Evolutionary conservation across 768 basidiomycete species (phyloP).

Genomic region (Coprinopsis cinerea): DNA sequence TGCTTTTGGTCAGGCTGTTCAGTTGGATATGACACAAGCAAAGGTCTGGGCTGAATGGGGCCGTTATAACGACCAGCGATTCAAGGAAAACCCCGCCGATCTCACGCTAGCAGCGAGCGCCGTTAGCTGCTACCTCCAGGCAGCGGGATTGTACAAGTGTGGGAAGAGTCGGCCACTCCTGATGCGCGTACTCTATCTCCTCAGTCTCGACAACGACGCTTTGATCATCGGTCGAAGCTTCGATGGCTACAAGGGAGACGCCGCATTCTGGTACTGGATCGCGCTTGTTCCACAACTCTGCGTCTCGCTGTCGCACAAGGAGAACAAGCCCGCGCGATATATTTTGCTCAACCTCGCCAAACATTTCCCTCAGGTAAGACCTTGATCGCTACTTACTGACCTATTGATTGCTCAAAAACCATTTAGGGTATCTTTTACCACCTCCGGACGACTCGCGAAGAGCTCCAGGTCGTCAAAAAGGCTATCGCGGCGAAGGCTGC

Average conservation of each 20-base stretch:
- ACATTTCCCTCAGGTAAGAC: conserved; percentile 81
- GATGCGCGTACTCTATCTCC: conserved; percentile 90
- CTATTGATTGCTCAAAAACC: conserved; percentile 10
- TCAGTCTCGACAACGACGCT: conserved; percentile 81
- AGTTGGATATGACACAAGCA: conserved; percentile 89
- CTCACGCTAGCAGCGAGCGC: conserved; percentile 80
- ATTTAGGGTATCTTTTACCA: conserved; percentile 90
- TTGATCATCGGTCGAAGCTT: conserved; percentile 76
- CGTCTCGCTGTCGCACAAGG: conserved; percentile 81
- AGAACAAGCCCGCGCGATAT: conserved; percentile 88
- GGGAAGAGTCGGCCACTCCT: conserved; percentile 89
- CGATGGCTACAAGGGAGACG: conserved; percentile 93
- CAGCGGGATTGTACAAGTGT: conserved; percentile 91
- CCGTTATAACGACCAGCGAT: conserved; percentile 86
- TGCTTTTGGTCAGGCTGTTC: conserved; percentile 92
- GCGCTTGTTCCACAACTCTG: conserved; percentile 93
- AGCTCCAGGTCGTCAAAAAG: conserved; percentile 37
- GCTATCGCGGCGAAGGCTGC: conserved; percentile 33
- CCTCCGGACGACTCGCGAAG: conserved; percentile 63
- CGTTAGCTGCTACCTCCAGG: conserved; percentile 96
- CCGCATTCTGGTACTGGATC: conserved; percentile 99
- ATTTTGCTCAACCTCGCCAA: conserved; percentile 88
- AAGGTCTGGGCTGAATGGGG: conserved; percentile 99
- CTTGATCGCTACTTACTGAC: not conserved
- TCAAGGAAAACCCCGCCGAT: conserved; percentile 77